A percentile compares a stretch with the other conserved stretches of the same genome.
Evolutionary conservation across 2,329 filamentous ascomycete species (phyloP).

Genomic region (Penicillium sclerotigenum): DNA sequence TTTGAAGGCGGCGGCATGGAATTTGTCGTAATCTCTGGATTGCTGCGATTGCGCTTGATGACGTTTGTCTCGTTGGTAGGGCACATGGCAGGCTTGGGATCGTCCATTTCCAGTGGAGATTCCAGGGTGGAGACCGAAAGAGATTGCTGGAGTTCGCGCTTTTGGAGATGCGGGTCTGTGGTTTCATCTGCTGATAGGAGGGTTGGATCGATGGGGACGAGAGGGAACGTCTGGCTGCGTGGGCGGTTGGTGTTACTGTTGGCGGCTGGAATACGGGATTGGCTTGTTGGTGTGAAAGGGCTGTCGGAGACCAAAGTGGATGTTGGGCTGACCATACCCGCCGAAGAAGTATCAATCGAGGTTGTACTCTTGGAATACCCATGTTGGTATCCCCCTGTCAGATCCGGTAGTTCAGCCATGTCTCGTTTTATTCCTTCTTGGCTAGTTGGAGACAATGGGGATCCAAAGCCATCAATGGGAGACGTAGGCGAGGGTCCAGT

Average conservation of each 20-base stretch:
- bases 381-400: slow-evolving; percentile 59
- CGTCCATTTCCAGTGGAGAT: slow-evolving; percentile 49
- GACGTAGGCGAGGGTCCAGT: slow-evolving; percentile 70
- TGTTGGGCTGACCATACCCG: slow-evolving; percentile 68
- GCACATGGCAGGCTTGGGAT: slow-evolving; percentile 30
- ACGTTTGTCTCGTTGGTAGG: slow-evolving; percentile 29
- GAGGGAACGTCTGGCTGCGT: slow-evolving; percentile 84
- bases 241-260: slow-evolving; percentile 65
- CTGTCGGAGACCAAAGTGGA: slow-evolving; percentile 77
- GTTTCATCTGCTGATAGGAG: slow-evolving; percentile 51
- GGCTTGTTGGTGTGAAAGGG: slow-evolving; percentile 59
- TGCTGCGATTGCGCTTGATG: slow-evolving; percentile 46
- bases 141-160: slow-evolving; percentile 45
- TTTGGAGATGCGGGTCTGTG: slow-evolving; percentile 56
- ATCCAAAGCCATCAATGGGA: slow-evolving; percentile 58
- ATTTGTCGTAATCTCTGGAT: slow-evolving; percentile 44
- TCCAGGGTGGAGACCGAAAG: slow-evolving; percentile 47
- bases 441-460: slow-evolving; percentile 67
- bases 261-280: slow-evolving; percentile 48
- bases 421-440: slow-evolving; percentile 66
- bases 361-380: slow-evolving; percentile 65
- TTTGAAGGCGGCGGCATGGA: slow-evolving; percentile 43
- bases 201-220: slow-evolving; percentile 52
- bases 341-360: slow-evolving; percentile 66
- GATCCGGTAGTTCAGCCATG: slow-evolving; percentile 59